Percentiles rank a stretch among this genome's conserved stretches.
Conservation (phyloP, 2,329 filamentous ascomycete species). For the Paecilomyces dactylethromorphus region DNA sequence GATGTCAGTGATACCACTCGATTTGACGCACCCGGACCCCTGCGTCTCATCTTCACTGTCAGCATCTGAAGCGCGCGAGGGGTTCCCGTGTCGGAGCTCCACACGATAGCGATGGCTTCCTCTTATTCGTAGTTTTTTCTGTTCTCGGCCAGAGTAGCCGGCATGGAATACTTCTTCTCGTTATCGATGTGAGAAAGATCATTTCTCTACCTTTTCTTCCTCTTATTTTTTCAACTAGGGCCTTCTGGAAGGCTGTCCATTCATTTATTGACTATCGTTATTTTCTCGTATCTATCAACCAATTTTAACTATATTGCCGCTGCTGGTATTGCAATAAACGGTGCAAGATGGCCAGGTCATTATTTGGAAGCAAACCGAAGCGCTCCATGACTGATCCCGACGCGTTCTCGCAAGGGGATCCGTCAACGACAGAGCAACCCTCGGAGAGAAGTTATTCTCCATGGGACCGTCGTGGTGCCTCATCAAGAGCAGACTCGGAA, state of each 20-base stretch:
- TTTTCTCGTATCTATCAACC: background rate
- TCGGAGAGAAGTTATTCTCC: conserved; percentile 8
- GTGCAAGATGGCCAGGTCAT: conserved; percentile 20
- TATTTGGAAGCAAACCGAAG: conserved; percentile 22
- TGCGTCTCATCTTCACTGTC: background rate
- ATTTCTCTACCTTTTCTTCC: conserved; percentile 5
- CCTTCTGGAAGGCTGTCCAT: conserved; percentile 36
- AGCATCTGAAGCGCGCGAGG: background rate
- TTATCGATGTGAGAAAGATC: conserved; percentile 3
- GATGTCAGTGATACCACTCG: background rate
- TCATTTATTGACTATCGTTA: conserved; percentile 16
- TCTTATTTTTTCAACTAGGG: conserved; percentile 9
- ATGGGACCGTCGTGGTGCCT: conserved; percentile 5
- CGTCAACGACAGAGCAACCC: conserved; percentile 7
- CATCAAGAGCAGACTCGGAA: conserved; percentile 10
- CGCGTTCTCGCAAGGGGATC: conserved; percentile 24
- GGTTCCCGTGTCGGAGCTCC: background rate
- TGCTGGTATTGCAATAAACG: conserved; percentile 3
- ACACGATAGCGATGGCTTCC: background rate
- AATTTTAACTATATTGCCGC: background rate
- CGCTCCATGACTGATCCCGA: conserved; percentile 26
- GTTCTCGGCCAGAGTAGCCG: conserved; percentile 12
- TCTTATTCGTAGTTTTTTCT: conserved; percentile 8
- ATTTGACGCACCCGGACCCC: background rate
- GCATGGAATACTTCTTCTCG: conserved; percentile 8